Evolutionary conservation across 1,284 basidiomycete species (phyloP), one percentile per base, ranked within the genome.

Genomic region (Melampsora americana): DNA sequence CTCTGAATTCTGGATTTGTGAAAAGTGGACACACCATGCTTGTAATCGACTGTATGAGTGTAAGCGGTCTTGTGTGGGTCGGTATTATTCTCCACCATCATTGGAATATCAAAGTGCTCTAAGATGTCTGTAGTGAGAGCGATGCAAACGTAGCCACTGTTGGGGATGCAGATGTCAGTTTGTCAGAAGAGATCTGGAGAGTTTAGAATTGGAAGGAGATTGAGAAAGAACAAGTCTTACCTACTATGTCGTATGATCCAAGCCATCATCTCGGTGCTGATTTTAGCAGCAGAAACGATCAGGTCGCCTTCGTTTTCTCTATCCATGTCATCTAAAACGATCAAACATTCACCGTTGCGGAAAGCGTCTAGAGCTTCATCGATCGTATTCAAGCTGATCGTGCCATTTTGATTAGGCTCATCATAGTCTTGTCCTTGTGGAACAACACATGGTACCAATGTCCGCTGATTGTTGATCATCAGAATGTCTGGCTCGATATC

Each of bases 221-320:
- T 16, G 11, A 20, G 68, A 16, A 44, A 2, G 18, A n/a, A 44
- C 16, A 39, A 18, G 12, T 0, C 71, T 61, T 78, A 94, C 94
- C 92, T 95, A 0, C 92, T 93, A 84, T 95, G 90, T 82, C 90
- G 90, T 83, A 99, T 94, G 87, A 99, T 92, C 93, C 93, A 99
- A 0, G 96, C 96, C 95, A 99, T 97, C 81, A 95, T 92, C 84
- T 96, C 91, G 0, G 92, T 92, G 26, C 93, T 93, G 79, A 92
- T 89, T 77, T 89, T 87, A 59, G 86, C 86, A 0, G 88, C 94
- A 18, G 94, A 88, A 80, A 93, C 90, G 81, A 96, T 92, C 77
- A 97, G 84, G 83, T 97, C 94, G 1, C 94, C 94, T 83, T 97
- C 94, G 82, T 96, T 97, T 85, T 97, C 94, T 78, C 95, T 86